phyloP scores from a whole-genome alignment of 345 rosid species.

The Populus simonii region DNA sequence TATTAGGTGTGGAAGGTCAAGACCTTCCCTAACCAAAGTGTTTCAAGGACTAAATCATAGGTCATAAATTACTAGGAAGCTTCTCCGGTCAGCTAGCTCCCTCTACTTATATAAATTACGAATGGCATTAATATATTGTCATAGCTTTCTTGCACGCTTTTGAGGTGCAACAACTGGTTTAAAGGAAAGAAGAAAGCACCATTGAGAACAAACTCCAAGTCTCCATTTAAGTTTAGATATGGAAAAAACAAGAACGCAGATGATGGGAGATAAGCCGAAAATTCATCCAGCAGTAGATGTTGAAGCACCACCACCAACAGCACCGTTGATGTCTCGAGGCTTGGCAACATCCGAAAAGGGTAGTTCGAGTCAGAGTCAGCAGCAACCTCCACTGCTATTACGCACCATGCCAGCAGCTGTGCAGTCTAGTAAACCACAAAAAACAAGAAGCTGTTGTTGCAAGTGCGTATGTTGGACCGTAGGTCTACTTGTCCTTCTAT shows the following conservation, averaged over 20 bases:
- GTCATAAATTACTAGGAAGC: constrained; percentile 12
- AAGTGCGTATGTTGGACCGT: constrained; percentile 62
- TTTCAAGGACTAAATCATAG: not conserved
- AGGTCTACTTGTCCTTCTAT: constrained; percentile 39
- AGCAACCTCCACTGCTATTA: constrained; percentile 11
- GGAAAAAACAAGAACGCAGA: not conserved
- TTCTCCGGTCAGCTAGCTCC: not conserved
- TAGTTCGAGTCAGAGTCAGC: not conserved
- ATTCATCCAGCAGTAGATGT: constrained; percentile 44
- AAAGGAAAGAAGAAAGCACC: not conserved
- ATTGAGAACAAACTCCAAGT: not conserved
- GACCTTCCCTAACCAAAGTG: constrained; percentile 16
- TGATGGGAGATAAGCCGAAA: constrained; percentile 45
- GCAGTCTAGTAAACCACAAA: constrained; percentile 3
- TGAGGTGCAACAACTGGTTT: not conserved
- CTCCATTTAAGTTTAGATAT: not conserved
- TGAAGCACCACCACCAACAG: constrained; percentile 31
- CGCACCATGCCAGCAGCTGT: constrained; percentile 24
- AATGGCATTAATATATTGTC: not conserved
- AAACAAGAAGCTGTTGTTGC: constrained; percentile 43
- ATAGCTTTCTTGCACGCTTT: not conserved
- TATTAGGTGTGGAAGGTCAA: constrained; percentile 53
- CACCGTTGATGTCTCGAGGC: constrained; percentile 30
- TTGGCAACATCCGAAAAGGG: constrained; percentile 31
- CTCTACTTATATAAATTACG: not conserved